Conservation (phyloP, 768 basidiomycete species). For the Auriscalpium orientale region DNA sequence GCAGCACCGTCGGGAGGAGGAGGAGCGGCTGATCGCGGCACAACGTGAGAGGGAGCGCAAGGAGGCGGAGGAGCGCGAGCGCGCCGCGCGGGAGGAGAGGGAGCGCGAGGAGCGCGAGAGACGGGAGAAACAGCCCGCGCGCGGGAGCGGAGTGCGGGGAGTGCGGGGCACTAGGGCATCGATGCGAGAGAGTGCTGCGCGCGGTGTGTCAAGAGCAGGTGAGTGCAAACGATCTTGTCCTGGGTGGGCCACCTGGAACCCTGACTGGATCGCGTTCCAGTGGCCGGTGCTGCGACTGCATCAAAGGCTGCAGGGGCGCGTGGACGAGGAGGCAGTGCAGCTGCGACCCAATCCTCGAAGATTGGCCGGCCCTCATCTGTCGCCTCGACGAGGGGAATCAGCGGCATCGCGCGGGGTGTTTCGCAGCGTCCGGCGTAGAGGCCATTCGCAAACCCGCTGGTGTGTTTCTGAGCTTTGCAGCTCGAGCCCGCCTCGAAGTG, state of each 20-base stretch:
- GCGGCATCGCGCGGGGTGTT: slow-evolving; percentile 3
- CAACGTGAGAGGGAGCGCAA: slow-evolving; percentile 39
- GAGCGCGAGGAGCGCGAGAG: slow-evolving; percentile 40
- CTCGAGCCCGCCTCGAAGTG: too few relatives aligned
- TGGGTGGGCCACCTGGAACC: not conserved
- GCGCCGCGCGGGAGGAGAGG: slow-evolving; percentile 33
- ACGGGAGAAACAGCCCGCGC: slow-evolving; percentile 24
- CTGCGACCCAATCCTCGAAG: slow-evolving; percentile 1
- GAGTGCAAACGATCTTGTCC: not conserved
- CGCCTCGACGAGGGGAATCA: slow-evolving; percentile 6
- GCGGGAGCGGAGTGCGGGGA: slow-evolving; percentile 55
- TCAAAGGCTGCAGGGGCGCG: not conserved
- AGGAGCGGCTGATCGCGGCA: slow-evolving; percentile 22
- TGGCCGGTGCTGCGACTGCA: not conserved
- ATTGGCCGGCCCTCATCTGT: slow-evolving; percentile 6
- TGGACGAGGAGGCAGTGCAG: not conserved
- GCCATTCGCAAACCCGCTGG: not conserved
- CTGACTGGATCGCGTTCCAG: not conserved
- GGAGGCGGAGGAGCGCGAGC: slow-evolving; percentile 44
- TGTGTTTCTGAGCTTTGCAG: too few relatives aligned
- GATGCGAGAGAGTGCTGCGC: slow-evolving; percentile 35
- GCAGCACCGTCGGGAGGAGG: slow-evolving; percentile 32
- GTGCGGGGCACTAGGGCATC: slow-evolving; percentile 68
- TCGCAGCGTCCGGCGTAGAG: slow-evolving; percentile 4
- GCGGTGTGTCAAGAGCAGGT: slow-evolving; percentile 10